A percentile compares a stretch with the other conserved stretches of the same genome.
Evolutionary conservation across 345 rosid species (phyloP).

Genomic region (Euphorbia lathyris): DNA sequence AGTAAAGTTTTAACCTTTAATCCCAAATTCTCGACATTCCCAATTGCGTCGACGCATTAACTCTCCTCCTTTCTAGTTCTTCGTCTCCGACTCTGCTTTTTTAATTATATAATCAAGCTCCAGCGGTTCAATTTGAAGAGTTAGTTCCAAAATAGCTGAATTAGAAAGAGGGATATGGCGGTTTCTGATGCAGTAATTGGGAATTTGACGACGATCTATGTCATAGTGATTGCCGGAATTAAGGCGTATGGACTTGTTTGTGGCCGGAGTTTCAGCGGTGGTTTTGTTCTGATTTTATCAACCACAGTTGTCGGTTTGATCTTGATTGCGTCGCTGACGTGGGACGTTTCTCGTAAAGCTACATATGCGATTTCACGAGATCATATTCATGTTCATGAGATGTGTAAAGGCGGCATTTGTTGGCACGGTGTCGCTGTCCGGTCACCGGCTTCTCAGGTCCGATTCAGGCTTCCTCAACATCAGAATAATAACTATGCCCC

Average conservation of each 20-base stretch:
- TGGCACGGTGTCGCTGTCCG: conserved; percentile 98
- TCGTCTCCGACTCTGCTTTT: no score
- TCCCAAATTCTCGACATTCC: conserved; percentile 21
- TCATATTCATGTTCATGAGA: conserved; percentile 45
- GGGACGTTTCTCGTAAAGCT: conserved; percentile 88
- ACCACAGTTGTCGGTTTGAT: conserved; percentile 59
- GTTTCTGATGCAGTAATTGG: conserved; percentile 78
- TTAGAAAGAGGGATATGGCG: no score
- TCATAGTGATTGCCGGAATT: conserved; percentile 70
- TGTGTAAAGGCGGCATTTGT: conserved; percentile 90
- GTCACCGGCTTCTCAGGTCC: conserved; percentile 93
- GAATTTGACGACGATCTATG: conserved; percentile 80
- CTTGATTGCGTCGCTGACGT: conserved; percentile 68
- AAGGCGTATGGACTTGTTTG: conserved; percentile 54
- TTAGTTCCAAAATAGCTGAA: no score
- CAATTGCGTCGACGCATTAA: conserved; percentile 3
- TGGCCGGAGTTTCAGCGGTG: conserved; percentile 66
- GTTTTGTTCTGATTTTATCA: conserved; percentile 62
- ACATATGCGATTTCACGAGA: conserved; percentile 60
- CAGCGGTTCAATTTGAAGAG: no score
- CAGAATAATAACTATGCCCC: conserved; percentile 31
- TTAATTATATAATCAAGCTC: no score
- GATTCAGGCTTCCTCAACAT: conserved; percentile 71
- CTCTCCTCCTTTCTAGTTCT: not conserved
- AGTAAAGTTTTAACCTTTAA: not conserved